Conservation (phyloP, 2,329 filamentous ascomycete species). For the Didymella arachidicola region DNA sequence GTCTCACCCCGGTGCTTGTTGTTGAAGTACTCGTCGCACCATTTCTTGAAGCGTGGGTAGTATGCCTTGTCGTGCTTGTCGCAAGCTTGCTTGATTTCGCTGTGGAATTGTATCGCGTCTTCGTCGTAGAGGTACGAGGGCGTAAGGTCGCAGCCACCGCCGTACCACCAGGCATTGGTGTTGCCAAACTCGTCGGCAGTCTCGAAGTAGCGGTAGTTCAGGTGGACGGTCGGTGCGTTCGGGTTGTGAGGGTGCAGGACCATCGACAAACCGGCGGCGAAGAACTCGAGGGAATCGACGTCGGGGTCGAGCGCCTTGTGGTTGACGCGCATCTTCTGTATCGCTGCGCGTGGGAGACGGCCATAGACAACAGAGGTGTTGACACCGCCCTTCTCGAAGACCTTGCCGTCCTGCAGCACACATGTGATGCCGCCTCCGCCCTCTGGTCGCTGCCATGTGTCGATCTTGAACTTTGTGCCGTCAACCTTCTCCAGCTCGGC, state of each 20-base stretch:
- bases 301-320: constrained; percentile 86
- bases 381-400: constrained; percentile 97
- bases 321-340: constrained; percentile 83
- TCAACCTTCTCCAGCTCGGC: constrained; percentile 83
- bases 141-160: constrained; percentile 92
- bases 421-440: constrained; percentile 94
- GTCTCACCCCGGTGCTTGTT: constrained; percentile 89
- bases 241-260: constrained; percentile 94
- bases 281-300: constrained; percentile 89
- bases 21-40: constrained; percentile 98
- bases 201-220: constrained; percentile 99
- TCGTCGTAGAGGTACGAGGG: constrained; percentile 96
- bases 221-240: constrained; percentile 95
- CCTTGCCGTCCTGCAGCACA: constrained; percentile 92
- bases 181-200: constrained; percentile 84
- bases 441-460: constrained; percentile 86
- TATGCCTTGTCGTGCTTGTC: constrained; percentile 92
- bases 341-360: constrained; percentile 82
- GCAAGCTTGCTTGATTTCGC: constrained; percentile 88
- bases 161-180: constrained; percentile 96
- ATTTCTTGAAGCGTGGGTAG: constrained; percentile 94
- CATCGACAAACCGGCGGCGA: constrained; percentile 90
- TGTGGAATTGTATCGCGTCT: constrained; percentile 96
- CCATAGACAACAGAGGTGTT: constrained; percentile 97
- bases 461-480: constrained; percentile 79